Percentiles rank a stretch among this genome's conserved stretches.
These are phyloP conservation scores for Hirsutella minnesotensis DNA, from an alignment of 2,329 filamentous ascomycete genomes.

Conservation along the genomic window DNA sequence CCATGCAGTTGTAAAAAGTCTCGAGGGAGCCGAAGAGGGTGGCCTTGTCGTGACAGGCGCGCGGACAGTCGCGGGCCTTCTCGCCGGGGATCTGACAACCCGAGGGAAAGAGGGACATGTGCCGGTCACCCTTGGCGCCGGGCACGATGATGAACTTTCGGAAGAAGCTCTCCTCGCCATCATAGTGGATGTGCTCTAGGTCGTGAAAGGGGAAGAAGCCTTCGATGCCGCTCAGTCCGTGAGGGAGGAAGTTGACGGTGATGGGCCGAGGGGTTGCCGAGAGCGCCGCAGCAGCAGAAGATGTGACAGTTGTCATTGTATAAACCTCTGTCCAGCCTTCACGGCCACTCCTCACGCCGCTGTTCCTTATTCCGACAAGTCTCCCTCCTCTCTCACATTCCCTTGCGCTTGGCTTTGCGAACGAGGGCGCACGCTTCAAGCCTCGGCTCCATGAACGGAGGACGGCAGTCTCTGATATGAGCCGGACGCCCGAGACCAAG, in stretches of 20 bases:
- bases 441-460: no score
- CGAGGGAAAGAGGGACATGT: slow-evolving; percentile 18
- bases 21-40: slow-evolving; percentile 22
- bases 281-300: background rate
- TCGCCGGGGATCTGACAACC: slow-evolving; percentile 17
- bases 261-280: slow-evolving; percentile 5
- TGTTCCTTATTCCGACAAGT: no score
- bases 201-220: slow-evolving; percentile 27
- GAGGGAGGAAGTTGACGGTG: slow-evolving; percentile 14
- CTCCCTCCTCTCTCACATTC: no score
- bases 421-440: no score
- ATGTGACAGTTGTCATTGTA: background rate
- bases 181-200: slow-evolving; percentile 17
- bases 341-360: no score
- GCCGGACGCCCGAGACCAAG: no score
- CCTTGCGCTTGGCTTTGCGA: no score
- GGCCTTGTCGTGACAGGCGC: slow-evolving; percentile 17
- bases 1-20: slow-evolving; percentile 27
- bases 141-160: slow-evolving; percentile 19
- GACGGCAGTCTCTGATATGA: no score
- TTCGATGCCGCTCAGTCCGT: slow-evolving; percentile 17
- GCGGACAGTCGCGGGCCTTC: slow-evolving; percentile 15
- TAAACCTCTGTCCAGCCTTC: no score
- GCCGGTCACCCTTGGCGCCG: slow-evolving; percentile 19
- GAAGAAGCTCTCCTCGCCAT: slow-evolving; percentile 16